phyloP scores from a whole-genome alignment of 768 basidiomycete species.

The Melanogaster broomeanus region DNA sequence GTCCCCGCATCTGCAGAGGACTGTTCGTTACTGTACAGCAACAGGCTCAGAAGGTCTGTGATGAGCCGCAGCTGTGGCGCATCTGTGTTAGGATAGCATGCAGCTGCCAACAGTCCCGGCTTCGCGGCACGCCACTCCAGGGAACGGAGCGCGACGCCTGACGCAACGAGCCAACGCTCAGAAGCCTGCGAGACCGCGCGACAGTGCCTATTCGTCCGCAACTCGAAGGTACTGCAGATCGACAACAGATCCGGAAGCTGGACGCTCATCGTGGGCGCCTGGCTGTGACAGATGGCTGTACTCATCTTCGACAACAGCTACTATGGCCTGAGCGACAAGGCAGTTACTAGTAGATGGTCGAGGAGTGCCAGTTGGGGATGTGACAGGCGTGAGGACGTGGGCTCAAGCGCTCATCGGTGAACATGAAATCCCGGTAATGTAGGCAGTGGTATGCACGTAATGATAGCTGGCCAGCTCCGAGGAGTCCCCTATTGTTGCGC shows the following conservation, averaged over 20 bases:
- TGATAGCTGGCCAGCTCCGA: conserved; percentile 18
- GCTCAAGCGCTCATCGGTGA: neutral
- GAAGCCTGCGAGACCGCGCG: conserved; percentile 26
- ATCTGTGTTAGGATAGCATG: conserved; percentile 62
- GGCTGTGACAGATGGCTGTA: neutral
- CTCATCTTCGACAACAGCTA: neutral
- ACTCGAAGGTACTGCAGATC: conserved; percentile 24
- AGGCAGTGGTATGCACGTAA: conserved; percentile 18
- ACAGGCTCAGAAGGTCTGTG: conserved; percentile 49
- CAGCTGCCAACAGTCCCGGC: conserved; percentile 54
- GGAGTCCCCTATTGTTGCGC: conserved; percentile 8
- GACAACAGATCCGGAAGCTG: conserved; percentile 32
- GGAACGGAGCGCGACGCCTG: conserved; percentile 20
- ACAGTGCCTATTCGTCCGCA: conserved; percentile 31
- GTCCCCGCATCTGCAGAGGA: conserved; percentile 13
- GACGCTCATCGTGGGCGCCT: conserved; percentile 20
- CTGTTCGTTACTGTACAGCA: conserved; percentile 40
- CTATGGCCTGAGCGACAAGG: too few relatives aligned
- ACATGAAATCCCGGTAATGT: neutral
- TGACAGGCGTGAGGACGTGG: neutral
- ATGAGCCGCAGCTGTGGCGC: conserved; percentile 53
- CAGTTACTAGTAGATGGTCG: neutral
- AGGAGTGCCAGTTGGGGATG: conserved; percentile 9
- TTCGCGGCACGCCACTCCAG: conserved; percentile 33
- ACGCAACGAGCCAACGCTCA: conserved; percentile 28